phyloP scores from a whole-genome alignment of 2,329 filamentous ascomycete genomes.

The Colletotrichum sublineola region DNA sequence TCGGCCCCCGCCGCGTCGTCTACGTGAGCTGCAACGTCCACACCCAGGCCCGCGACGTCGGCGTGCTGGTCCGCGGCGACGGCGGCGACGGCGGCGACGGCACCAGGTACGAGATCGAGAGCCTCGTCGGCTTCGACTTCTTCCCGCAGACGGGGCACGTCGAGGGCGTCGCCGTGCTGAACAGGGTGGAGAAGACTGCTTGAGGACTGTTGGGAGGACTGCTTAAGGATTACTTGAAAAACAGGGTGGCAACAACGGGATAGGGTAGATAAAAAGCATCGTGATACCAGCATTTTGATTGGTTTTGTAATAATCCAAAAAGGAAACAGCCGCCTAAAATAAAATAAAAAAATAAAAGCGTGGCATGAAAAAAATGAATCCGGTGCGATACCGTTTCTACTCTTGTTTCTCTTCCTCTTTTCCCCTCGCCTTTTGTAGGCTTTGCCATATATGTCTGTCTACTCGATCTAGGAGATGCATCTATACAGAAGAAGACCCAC shows the following conservation, averaged over 20 bases:
- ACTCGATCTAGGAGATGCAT: slow-evolving; percentile 23
- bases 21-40: slow-evolving; percentile 99
- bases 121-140: slow-evolving; percentile 93
- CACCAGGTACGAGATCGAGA: slow-evolving; percentile 86
- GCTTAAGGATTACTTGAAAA: not conserved
- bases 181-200: slow-evolving; percentile 61
- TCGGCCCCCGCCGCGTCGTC: slow-evolving; percentile 82
- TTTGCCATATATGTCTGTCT: slow-evolving; percentile 20
- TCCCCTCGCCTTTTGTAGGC: not conserved
- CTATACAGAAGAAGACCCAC: slow-evolving; percentile 17
- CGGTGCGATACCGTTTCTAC: slow-evolving; percentile 1
- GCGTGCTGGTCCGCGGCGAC: slow-evolving; percentile 82
- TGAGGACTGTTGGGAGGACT: not conserved
- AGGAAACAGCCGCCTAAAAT: not conserved
- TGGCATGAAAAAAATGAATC: not conserved
- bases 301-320: slow-evolving; percentile 6
- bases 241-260: not conserved
- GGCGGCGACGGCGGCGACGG: slow-evolving; percentile 35
- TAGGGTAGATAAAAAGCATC: slow-evolving; percentile 11
- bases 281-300: slow-evolving; percentile 29
- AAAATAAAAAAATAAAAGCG: not conserved
- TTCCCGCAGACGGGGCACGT: slow-evolving; percentile 89
- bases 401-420: not conserved
- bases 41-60: slow-evolving; percentile 94
- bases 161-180: slow-evolving; percentile 76